Conservation (phyloP, 352 stramenopile genomes). For the Pythium angustatum region DNA sequence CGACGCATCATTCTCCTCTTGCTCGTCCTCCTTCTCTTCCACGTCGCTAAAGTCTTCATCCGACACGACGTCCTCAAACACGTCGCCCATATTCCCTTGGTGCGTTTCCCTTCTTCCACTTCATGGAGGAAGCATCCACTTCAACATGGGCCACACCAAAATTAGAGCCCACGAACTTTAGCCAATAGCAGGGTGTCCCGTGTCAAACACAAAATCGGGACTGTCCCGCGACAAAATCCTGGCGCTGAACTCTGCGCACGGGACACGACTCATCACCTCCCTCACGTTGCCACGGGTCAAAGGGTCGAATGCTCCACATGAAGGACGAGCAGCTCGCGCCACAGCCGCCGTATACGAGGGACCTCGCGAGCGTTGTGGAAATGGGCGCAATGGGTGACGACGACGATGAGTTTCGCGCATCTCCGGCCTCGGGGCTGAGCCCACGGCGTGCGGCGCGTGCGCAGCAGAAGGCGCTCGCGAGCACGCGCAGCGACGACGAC, state of each 20-base stretch:
- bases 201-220: background rate
- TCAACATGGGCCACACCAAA: constrained; percentile 16
- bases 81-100: constrained; percentile 28
- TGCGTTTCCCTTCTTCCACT: background rate
- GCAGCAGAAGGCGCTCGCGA: constrained; percentile 24
- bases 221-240: constrained; percentile 19
- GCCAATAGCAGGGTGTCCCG: constrained; percentile 19
- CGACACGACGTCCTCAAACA: constrained; percentile 54
- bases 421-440: constrained; percentile 30
- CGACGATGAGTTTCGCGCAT: constrained; percentile 30
- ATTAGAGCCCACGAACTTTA: constrained; percentile 11
- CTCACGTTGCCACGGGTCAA: no score
- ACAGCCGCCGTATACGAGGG: constrained; percentile 40
- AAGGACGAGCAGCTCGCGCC: constrained; percentile 40
- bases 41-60: constrained; percentile 40
- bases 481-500: constrained; percentile 27
- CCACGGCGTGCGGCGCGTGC: constrained; percentile 37
- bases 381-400: no score
- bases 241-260: constrained; percentile 17
- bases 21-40: constrained; percentile 17
- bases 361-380: constrained; percentile 43
- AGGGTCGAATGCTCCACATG: constrained; percentile 37
- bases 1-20: constrained; percentile 13
- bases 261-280: background rate
- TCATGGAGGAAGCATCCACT: constrained; percentile 1